These are phyloP conservation scores for Podospora bellae-mahoneyi DNA, from an alignment of 495 filamentous ascomycete genomes.

Conservation along the genomic window DNA sequence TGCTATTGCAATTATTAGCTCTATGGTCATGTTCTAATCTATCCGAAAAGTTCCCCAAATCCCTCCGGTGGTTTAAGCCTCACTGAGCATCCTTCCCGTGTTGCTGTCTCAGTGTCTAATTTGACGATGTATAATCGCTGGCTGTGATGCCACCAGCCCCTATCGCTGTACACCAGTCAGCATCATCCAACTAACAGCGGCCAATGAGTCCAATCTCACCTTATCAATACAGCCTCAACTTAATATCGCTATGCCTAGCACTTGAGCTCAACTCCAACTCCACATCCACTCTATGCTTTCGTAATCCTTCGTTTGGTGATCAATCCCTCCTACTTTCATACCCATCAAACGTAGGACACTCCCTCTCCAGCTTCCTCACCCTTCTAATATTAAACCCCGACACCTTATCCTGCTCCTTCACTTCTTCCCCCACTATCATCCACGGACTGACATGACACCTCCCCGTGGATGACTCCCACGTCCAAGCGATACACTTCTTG, in stretches of 20 bases:
- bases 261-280: too few species aligned
- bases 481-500: slow-evolving; percentile 43
- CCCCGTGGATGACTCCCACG: slow-evolving; percentile 33
- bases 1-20: not conserved
- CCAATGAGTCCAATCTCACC: not conserved
- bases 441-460: slow-evolving; percentile 41
- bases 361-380: slow-evolving; percentile 17
- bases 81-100: not conserved
- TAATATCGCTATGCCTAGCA: not conserved
- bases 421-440: slow-evolving; percentile 42
- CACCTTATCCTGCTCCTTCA: slow-evolving; percentile 17
- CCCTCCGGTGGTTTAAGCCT: not conserved
- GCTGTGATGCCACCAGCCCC: too few species aligned
- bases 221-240: not conserved
- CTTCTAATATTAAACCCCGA: slow-evolving; percentile 21
- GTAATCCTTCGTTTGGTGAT: not conserved
- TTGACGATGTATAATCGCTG: not conserved
- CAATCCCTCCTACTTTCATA: not conserved
- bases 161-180: not conserved
- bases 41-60: not conserved
- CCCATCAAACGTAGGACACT: slow-evolving; percentile 11
- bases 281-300: not conserved
- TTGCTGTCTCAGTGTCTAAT: not conserved
- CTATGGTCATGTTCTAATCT: not conserved
- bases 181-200: not conserved